phyloP scores from a whole-genome alignment of 306 rosid species.

The Medicago lupulina region DNA sequence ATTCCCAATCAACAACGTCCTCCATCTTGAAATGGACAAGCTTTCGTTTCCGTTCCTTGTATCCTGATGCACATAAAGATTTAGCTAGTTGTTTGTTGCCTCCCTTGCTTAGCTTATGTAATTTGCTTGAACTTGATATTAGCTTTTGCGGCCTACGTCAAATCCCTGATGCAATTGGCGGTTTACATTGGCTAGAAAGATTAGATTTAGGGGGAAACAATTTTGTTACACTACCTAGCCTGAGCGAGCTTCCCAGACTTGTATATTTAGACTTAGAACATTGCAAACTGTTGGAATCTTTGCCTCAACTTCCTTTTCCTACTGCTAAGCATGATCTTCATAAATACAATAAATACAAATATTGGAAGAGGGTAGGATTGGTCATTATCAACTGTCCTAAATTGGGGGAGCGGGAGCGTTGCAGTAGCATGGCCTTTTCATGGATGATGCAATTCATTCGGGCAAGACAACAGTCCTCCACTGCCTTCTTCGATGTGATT shows the following conservation, averaged over 20 bases:
- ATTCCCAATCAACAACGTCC: background rate
- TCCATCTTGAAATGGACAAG: background rate
- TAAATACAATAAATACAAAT: no score
- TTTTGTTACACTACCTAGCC: slow-evolving; percentile 18
- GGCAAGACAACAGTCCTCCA: background rate
- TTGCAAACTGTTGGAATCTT: slow-evolving; percentile 3
- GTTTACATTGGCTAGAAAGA: background rate
- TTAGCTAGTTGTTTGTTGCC: background rate
- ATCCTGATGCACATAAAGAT: background rate
- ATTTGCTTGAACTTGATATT: background rate
- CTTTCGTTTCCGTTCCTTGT: background rate
- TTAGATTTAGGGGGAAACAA: slow-evolving; percentile 25
- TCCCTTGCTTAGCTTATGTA: background rate
- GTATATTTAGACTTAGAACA: background rate
- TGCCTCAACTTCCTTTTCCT: background rate
- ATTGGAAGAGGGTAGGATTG: no score
- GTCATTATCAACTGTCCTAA: slow-evolving; percentile 25
- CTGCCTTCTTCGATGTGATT: background rate
- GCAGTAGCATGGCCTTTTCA: background rate
- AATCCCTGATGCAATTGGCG: slow-evolving; percentile 13
- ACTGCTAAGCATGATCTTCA: no score
- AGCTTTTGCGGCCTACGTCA: background rate
- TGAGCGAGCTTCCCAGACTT: slow-evolving; percentile 24
- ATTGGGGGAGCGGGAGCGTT: background rate
- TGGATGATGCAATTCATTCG: slow-evolving; percentile 2